Evolutionary conservation across 768 basidiomycete genomes (phyloP), one percentile per base, ranked within the genome.

Genomic region (Macrolepiota dolichaula): DNA sequence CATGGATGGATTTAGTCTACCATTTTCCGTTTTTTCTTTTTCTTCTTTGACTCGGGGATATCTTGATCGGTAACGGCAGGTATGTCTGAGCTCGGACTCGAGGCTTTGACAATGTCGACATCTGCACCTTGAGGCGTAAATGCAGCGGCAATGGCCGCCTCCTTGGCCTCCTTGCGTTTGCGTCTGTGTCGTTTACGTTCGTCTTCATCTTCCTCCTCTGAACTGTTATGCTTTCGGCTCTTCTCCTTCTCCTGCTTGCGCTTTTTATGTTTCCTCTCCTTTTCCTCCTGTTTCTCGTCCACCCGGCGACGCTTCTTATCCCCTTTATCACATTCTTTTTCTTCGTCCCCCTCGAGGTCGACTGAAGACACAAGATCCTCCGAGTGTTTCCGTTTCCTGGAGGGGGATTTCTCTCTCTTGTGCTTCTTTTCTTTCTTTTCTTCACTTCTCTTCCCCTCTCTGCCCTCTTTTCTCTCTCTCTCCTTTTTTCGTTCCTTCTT

Each of bases 21-120:
- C n/a, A n/a, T 46, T 36, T 46, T 42, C 44, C 64, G 66, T 51
- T 61, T 66, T 46, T 66, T 67, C 57, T 67, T 67, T 57, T 68
- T 67, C 51, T 57, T 61, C 60, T 55, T 55, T 15, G 24, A 42
- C 19, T 57, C 46, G 50, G 49, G 42, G 51, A 57, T 42, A 17
- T 55, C 12, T 29, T 40, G 54, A 25, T 32, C 22, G 12, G 12
- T 13, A 54, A 38, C 62, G 7, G 19, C 25, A 13, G 51, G n/a
- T n/a, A n/a, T 27, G 15, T 13, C 19, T 51, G 51, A 52, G 49
- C 17, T 38, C 29, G 4, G n/a, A 25, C 29, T 32, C 12, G 57
- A 25, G 19, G 7, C n/a, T 49, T 29, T 2, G 40, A 35, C 49
- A 38, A 35, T 35, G 13, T 13, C 9, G 22, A 27, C 13, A 17